Percentiles rank a stretch among this genome's conserved stretches.
These are phyloP conservation scores for Pichia phayaonensis DNA, from an alignment of 805 yeast species.

Conservation along the genomic window DNA sequence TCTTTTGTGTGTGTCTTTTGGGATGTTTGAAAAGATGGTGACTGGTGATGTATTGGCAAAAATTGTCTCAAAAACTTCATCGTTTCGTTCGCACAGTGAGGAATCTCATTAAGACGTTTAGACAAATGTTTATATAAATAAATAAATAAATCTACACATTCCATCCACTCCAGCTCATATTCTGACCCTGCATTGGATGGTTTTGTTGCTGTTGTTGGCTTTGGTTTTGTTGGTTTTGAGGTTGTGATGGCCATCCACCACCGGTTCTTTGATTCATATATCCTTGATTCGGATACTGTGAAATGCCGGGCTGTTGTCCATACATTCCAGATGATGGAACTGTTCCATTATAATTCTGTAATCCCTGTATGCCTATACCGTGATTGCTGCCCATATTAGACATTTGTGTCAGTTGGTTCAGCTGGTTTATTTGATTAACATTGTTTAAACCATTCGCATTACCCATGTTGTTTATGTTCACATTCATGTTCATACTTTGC, in stretches of 20 bases:
- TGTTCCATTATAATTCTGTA: not conserved
- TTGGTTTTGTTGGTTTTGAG: slow-evolving; percentile 15
- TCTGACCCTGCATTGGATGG: slow-evolving; percentile 3
- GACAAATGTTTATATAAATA: not conserved
- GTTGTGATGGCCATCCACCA: slow-evolving; percentile 6
- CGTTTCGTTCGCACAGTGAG: not conserved
- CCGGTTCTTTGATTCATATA: slow-evolving; percentile 4
- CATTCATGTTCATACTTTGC: not conserved
- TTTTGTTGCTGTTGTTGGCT: slow-evolving; percentile 14
- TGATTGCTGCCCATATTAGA: not conserved
- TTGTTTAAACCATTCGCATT: not conserved
- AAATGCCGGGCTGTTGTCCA: slow-evolving; percentile 12
- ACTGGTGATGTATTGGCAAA: not conserved
- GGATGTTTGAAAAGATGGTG: not conserved
- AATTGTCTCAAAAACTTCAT: not conserved
- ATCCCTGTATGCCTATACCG: not conserved
- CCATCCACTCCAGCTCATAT: slow-evolving; percentile 8
- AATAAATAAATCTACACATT: not conserved
- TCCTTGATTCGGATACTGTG: slow-evolving; percentile 1
- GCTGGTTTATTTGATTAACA: not conserved
- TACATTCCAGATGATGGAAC: not conserved
- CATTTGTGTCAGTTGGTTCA: slow-evolving; percentile 1
- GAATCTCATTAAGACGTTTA: not conserved
- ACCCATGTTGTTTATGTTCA: not conserved
- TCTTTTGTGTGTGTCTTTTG: not conserved